Evolutionary conservation across 495 filamentous ascomycete species (phyloP).

Genomic region (Choiromyces venosus): DNA sequence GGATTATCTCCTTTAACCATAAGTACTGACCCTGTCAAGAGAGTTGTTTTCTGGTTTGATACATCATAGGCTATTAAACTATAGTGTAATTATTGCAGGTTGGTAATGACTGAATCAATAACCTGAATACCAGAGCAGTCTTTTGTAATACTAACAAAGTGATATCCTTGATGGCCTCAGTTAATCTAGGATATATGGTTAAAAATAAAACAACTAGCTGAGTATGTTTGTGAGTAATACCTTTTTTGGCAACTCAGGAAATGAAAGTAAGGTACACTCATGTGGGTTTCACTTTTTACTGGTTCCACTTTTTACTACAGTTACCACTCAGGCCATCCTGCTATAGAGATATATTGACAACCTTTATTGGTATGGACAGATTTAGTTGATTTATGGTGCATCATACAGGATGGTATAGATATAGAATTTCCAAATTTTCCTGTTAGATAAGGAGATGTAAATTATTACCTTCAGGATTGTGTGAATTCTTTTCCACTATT

Average conservation of each 20-base stretch:
- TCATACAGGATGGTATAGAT: too few relatives aligned
- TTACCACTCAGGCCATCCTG: not conserved
- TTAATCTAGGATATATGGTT: not conserved
- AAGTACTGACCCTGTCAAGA: not conserved
- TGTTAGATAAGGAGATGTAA: too few relatives aligned
- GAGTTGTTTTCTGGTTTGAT: not conserved
- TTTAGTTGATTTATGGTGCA: too few relatives aligned
- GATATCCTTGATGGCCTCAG: not conserved
- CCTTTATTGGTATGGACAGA: not conserved
- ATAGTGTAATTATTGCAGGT: not conserved
- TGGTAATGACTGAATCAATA: not conserved
- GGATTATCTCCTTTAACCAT: not conserved
- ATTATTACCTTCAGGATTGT: too few relatives aligned
- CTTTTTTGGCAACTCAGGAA: not conserved
- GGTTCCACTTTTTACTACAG: not conserved
- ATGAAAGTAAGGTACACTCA: not conserved
- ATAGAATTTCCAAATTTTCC: not conserved
- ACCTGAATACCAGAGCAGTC: not conserved
- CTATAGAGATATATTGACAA: not conserved
- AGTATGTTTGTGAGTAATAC: not conserved
- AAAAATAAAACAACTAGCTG: not conserved
- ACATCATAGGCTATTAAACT: not conserved
- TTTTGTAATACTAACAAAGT: not conserved
- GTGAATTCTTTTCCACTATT: too few relatives aligned
- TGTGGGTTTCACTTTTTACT: too few relatives aligned